phyloP scores from a whole-genome alignment of 371 early-diverging fungal genomes.

The Syncephalastrum sp. region DNA sequence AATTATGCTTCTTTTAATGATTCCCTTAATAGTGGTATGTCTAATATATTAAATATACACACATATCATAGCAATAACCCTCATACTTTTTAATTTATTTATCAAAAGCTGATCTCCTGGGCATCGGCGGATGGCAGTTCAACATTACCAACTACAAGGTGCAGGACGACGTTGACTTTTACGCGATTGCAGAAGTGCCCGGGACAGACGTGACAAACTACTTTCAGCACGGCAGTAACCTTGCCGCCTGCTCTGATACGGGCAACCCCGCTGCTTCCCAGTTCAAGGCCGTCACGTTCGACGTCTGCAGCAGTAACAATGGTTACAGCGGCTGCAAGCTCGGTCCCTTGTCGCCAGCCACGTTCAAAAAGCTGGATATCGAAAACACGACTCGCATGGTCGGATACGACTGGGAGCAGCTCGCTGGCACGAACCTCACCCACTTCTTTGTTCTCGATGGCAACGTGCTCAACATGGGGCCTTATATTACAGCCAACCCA shows the following conservation, averaged over 20 bases:
- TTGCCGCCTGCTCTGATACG: conserved; percentile 22
- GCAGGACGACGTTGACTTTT: conserved; percentile 18
- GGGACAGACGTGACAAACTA: conserved; percentile 58
- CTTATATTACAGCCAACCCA: conserved; percentile 48
- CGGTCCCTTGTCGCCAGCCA: conserved; percentile 15
- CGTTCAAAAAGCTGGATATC: conserved; percentile 17
- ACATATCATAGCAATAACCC: not conserved
- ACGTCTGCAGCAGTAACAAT: conserved; percentile 42
- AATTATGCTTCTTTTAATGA: conserved; percentile 45
- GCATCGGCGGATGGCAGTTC: conserved; percentile 37
- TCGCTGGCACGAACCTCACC: conserved; percentile 26
- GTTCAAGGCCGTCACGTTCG: conserved; percentile 40
- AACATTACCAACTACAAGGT: conserved; percentile 30
- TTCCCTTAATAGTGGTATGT: conserved; percentile 25
- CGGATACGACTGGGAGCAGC: conserved; percentile 68
- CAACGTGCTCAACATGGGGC: conserved; percentile 62
- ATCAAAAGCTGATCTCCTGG: conserved; percentile 22
- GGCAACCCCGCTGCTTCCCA: conserved; percentile 15
- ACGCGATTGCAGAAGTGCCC: conserved; percentile 21
- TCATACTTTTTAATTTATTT: conserved; percentile 8
- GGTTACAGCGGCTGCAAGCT: conserved; percentile 33
- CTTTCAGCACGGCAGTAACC: conserved; percentile 26
- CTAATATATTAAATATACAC: not conserved
- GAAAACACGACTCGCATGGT: conserved; percentile 36
- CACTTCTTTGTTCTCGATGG: conserved; percentile 70